Evolutionary conservation across 805 yeast species (phyloP), one percentile per base, ranked within the genome.

Genomic region (Dipodascus albidus): DNA sequence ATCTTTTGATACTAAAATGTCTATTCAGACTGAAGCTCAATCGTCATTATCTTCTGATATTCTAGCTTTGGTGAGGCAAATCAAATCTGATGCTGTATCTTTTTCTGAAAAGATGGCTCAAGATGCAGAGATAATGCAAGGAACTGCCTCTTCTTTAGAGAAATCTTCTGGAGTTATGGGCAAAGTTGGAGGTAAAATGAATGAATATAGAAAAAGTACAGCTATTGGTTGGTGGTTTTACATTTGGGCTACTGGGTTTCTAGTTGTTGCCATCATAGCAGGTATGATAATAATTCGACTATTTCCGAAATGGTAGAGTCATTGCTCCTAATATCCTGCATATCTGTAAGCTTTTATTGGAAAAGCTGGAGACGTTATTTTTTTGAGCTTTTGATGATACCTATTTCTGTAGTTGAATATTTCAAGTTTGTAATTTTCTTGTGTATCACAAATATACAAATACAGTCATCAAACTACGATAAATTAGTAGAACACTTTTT

Each of bases 1-100:
- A 35, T 50, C 62, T 3, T 23, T 59, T 31, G 58, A 59, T 2
- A 58, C 57, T 38, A 63, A 62, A 48, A 57, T 67, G 35, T 58
- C 61, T 14, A 55, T 66, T 11, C 62, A 66, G 52, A 58, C 60
- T 22, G 55, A 56, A 27, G 53, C 59, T 23, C 85, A 80, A 62
- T 75, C 75, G 38, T 76, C 75, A 41, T 65, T 80, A 15, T 61
- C 80, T 31, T 64, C 63, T 24, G 83, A 80, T 44, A 67, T 80
- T 50, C 62, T 74, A 2, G 73, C 69, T 19, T 71, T 80, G 65
- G 80, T 81, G 0, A 60, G 71, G 4, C 65, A 70, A 4, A 71
- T 80, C 57, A 78, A 75, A 56, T 62, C 65, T 23, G 75, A 79
- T 19, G 83, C 83, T 1, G 57, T 70, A 27, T 59, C 62, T 3